Conservation (phyloP, 1,284 basidiomycete genomes). For the Trichosporon asahii region DNA sequence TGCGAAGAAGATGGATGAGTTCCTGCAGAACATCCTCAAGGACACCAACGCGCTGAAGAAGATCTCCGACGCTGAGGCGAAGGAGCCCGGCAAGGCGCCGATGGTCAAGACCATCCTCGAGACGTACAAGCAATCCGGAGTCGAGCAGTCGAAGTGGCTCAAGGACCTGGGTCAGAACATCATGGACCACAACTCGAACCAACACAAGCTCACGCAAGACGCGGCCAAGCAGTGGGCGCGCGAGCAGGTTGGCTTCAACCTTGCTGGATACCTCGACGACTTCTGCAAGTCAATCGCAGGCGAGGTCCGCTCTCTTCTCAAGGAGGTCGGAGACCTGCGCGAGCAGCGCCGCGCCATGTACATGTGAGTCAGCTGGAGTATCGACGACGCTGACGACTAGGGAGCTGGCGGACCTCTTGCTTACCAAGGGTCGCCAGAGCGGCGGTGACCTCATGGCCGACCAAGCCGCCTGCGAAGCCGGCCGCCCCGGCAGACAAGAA, state of each 20-base stretch:
- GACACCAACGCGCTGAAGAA: conserved; percentile 48
- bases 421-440: conserved; percentile 50
- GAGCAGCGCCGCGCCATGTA: conserved; percentile 50
- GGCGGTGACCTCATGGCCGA: conserved; percentile 50
- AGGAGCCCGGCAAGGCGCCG: conserved; percentile 39
- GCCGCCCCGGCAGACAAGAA: conserved; percentile 21
- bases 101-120: conserved; percentile 48
- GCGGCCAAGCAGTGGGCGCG: conserved; percentile 42
- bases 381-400: conserved; percentile 3
- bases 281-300: conserved; percentile 34
- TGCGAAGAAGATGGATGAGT: conserved; percentile 47
- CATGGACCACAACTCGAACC: conserved; percentile 48
- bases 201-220: conserved; percentile 46
- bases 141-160: conserved; percentile 45
- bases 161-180: conserved; percentile 45
- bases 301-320: conserved; percentile 48
- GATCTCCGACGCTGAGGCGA: conserved; percentile 41
- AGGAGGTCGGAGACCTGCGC: conserved; percentile 50
- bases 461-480: conserved; percentile 36
- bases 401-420: conserved; percentile 47
- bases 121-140: conserved; percentile 44
- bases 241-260: conserved; percentile 52
- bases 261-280: conserved; percentile 41
- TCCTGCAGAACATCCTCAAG: conserved; percentile 42
- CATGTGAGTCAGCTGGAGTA: conserved; percentile 21